Evolutionary conservation across 1,284 basidiomycete genomes (phyloP).

Genomic region (Garcileccinum viscosum): DNA sequence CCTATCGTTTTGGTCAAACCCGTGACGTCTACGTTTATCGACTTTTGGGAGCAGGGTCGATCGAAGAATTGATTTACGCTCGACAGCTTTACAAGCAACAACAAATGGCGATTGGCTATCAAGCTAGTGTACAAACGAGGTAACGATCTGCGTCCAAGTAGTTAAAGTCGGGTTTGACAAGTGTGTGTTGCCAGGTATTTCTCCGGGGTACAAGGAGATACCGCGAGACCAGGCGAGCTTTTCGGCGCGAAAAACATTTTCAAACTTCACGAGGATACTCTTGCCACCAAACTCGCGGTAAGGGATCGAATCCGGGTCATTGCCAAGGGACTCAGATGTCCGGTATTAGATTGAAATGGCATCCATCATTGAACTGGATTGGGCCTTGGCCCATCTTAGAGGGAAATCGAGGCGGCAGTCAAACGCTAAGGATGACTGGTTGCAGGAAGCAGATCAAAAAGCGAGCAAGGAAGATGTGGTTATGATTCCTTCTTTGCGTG

Average conservation of each 20-base stretch:
- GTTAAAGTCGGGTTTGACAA: background rate
- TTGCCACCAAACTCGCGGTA: conserved; percentile 78
- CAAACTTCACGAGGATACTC: conserved; percentile 72
- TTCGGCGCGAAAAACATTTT: conserved; percentile 87
- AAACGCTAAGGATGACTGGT: conserved; percentile 47
- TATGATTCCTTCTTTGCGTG: conserved; percentile 8
- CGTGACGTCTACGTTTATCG: conserved; percentile 87
- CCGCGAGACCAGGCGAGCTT: conserved; percentile 74
- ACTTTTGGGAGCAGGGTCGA: conserved; percentile 83
- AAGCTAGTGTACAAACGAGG: conserved; percentile 81
- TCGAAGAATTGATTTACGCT: conserved; percentile 86
- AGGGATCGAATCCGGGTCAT: conserved; percentile 21
- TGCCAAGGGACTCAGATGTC: background rate
- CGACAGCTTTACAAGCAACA: conserved; percentile 91
- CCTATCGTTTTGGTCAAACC: conserved; percentile 87
- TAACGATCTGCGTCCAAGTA: conserved; percentile 27
- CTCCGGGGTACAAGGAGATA: conserved; percentile 80
- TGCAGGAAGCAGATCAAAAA: conserved; percentile 58
- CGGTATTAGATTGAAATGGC: conserved; percentile 73
- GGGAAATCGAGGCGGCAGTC: conserved; percentile 47
- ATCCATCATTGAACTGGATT: conserved; percentile 72
- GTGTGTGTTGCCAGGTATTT: conserved; percentile 63
- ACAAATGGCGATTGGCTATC: conserved; percentile 86
- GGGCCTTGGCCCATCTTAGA: conserved; percentile 75
- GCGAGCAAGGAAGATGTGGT: conserved; percentile 59